Evolutionary conservation across 2,329 filamentous ascomycete species (phyloP).

Genomic region (Xylariaceae sp.): DNA sequence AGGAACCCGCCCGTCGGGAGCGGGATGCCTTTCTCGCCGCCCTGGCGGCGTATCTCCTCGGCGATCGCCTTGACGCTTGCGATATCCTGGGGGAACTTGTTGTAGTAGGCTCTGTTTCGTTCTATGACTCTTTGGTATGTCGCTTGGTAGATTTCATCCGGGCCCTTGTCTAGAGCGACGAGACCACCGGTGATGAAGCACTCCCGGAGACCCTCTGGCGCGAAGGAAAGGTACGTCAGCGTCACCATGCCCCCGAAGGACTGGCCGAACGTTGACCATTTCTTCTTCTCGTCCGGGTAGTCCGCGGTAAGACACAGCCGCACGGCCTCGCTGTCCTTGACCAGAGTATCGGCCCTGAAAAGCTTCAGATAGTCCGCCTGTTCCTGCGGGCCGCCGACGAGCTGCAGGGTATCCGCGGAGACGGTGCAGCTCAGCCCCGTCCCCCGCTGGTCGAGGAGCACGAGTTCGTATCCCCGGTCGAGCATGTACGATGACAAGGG

Average conservation of each 20-base stretch:
- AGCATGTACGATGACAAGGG: conserved; percentile 66
- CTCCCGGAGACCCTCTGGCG: conserved; percentile 72
- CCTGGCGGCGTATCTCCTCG: conserved; percentile 54
- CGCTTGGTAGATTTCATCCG: conserved; percentile 69
- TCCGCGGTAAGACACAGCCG: conserved; percentile 66
- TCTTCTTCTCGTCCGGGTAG: conserved; percentile 62
- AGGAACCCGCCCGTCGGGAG: conserved; percentile 69
- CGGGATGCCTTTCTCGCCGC: conserved; percentile 43
- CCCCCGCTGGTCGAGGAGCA: conserved; percentile 87
- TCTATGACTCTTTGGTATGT: conserved; percentile 64
- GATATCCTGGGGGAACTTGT: conserved; percentile 78
- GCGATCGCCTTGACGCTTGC: conserved; percentile 62
- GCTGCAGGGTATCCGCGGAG: conserved; percentile 63
- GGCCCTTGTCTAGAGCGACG: conserved; percentile 64
- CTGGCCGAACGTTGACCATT: conserved; percentile 85
- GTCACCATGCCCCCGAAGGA: conserved; percentile 87
- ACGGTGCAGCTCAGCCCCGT: conserved; percentile 81
- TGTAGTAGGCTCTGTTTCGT: conserved; percentile 74
- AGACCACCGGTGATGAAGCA: conserved; percentile 81
- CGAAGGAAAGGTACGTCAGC: conserved; percentile 77
- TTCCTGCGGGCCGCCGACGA: conserved; percentile 55
- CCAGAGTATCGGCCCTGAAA: conserved; percentile 86
- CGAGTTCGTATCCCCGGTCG: conserved; percentile 74
- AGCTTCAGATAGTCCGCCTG: conserved; percentile 77
- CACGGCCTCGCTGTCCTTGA: conserved; percentile 83